Base-by-base conservation (phyloP, 169 alveolate species). In the Eimeria sp. region DNA sequence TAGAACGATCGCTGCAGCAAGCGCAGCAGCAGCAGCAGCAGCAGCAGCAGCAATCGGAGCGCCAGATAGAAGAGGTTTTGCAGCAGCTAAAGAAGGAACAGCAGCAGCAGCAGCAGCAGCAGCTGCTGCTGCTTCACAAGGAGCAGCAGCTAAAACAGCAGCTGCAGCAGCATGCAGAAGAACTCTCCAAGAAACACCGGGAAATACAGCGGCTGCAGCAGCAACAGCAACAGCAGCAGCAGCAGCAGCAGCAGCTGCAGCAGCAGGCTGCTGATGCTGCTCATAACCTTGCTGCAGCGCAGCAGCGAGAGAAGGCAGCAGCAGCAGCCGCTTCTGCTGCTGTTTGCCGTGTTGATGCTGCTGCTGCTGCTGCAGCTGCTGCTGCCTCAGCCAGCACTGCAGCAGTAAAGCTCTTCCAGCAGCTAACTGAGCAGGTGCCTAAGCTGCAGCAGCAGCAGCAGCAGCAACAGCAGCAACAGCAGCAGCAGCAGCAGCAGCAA, bases 371-470 rank as follows among this genome's bases (percentile, higher is more conserved):
- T 37, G 83, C 83, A 18, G 56, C 85, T 40, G 58, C 85, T 76
- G 85, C 85, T 23, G 85, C 85, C 1, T 16, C 56, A 3, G 85
- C 60, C n/a, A 76, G 85, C 85, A 46, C 62, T 46, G 85, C 85
- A 43, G 85, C 85, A 40, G 85, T 76, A 46, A 37, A 76, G 85
- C 62, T 46, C 85, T 76, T 76, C 85, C 58, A 40, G 33, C 62
- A 76, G 85, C 8, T 76, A 60, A 27, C 85, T 20, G 9, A 40
- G 85, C 85, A 76, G 16, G 37, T 76, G 62, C 85, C 85, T 18
- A 58, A 14, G 85, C 85, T 43, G 85, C 85, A 76, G 62, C 85
- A 76, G 85, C 85, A 43, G 85, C 85, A 76, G 62, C 62, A 76
- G 62, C 85, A 76, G 85, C 85, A 68, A 43, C 78, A 68, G 78